These are phyloP conservation scores for Elongisporangium undulatum DNA, from an alignment of 352 stramenopile species.

Conservation along the genomic window DNA sequence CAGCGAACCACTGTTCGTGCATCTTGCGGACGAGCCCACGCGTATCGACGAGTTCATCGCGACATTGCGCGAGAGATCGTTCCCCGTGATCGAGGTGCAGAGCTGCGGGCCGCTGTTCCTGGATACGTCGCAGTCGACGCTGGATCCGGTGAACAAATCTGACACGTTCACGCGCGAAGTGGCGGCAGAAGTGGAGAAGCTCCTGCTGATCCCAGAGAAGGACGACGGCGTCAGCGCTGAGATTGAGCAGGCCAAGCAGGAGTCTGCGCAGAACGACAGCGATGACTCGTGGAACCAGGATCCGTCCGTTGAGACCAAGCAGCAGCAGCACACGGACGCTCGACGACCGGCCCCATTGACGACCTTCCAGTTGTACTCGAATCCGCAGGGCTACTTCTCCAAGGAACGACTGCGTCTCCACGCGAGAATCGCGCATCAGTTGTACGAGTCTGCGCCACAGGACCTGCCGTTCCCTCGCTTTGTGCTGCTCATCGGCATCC, in stretches of 20 bases:
- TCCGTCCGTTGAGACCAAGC: conserved; percentile 33
- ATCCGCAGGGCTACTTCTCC: conserved; percentile 57
- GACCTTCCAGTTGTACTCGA: conserved; percentile 60
- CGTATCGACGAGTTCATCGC: conserved; percentile 35
- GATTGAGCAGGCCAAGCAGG: conserved; percentile 6
- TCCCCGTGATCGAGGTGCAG: conserved; percentile 50
- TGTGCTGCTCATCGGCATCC: conserved; percentile 65
- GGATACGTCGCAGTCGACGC: conserved; percentile 56
- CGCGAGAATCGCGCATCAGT: conserved; percentile 67
- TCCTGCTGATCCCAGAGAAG: conserved; percentile 26
- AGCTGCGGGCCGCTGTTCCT: conserved; percentile 57
- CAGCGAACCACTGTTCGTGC: conserved; percentile 26
- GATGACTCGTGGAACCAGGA: conserved; percentile 17
- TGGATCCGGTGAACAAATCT: conserved; percentile 38
- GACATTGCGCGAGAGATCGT: conserved; percentile 25
- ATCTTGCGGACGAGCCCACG: conserved; percentile 47
- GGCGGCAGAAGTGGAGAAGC: conserved; percentile 41
- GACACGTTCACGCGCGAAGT: conserved; percentile 53
- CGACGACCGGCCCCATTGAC: conserved; percentile 34
- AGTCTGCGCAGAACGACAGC: conserved; percentile 1
- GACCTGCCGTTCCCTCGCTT: conserved; percentile 54
- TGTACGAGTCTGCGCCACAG: conserved; percentile 55
- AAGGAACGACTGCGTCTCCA: conserved; percentile 55
- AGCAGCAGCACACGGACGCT: conserved; percentile 14
- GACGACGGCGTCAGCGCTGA: conserved; percentile 12